Percentiles rank a stretch among this genome's conserved stretches.
These are phyloP conservation scores for Cordyceps javanica DNA, from an alignment of 2,329 filamentous ascomycete species.

Conservation along the genomic window DNA sequence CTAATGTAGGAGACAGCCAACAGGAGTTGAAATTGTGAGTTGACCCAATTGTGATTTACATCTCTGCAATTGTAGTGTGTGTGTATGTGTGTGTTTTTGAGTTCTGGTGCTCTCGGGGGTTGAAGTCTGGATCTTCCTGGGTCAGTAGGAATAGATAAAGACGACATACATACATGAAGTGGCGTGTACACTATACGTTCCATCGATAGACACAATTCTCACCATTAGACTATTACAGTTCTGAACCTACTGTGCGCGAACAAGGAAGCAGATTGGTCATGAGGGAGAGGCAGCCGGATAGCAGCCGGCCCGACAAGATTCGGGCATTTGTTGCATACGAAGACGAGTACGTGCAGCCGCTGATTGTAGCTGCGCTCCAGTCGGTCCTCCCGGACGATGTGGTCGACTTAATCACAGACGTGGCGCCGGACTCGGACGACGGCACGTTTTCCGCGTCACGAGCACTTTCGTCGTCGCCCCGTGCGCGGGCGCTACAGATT, in stretches of 20 bases:
- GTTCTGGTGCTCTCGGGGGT: not conserved
- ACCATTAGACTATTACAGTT: conserved; percentile 24
- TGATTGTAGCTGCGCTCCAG: conserved; percentile 69
- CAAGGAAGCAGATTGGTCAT: conserved; percentile 15
- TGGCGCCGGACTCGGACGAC: conserved; percentile 23
- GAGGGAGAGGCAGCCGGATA: conserved; percentile 17
- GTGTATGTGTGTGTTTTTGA: not conserved
- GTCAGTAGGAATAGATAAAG: conserved; percentile 12
- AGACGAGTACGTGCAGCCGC: conserved; percentile 81
- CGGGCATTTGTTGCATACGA: conserved; percentile 79
- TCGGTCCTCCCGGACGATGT: conserved; percentile 49
- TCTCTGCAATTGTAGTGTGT: not conserved
- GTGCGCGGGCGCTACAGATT: conserved; percentile 61
- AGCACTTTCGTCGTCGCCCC: conserved; percentile 22
- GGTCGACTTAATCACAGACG: conserved; percentile 50
- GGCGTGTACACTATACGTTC: conserved; percentile 16
- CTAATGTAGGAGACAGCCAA: conserved; percentile 53
- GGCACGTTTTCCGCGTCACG: conserved; percentile 28
- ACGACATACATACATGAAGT: conserved; percentile 17
- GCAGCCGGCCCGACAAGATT: conserved; percentile 17
- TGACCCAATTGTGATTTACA: conserved; percentile 14
- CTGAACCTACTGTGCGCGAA: conserved; percentile 2
- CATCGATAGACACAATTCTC: conserved; percentile 31
- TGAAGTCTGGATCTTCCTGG: conserved; percentile 10
- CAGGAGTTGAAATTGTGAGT: conserved; percentile 82